Base-by-base conservation (phyloP, 495 filamentous ascomycete genomes). In the Penicillium egyptiacum region DNA sequence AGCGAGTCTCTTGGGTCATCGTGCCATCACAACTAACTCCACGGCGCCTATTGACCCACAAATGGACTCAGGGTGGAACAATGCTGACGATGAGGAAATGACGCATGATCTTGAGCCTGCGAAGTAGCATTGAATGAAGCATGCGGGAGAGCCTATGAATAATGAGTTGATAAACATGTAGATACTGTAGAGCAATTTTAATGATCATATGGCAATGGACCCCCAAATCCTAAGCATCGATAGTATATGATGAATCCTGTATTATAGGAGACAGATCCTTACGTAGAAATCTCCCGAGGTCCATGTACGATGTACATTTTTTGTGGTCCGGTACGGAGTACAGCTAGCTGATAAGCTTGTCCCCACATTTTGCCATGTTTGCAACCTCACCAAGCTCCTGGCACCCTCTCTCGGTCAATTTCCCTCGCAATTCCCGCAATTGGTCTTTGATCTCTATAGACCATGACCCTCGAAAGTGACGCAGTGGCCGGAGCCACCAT, bases 401-500 rank as follows among this genome's bases (percentile, higher is more conserved):
- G 22, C 14, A 16, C 17, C 35, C 10, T 30, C 31, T 37, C 35
- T 50, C 23, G 22, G n/a, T 39, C 43, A 12, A 47, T 45, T 50
- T 17, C 40, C 41, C 52, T 26, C 23, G 2, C 35, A 33, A 33
- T 45, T 19, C 20, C 45, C 49, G 23, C n/a, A 12, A 45, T 43
- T 42, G 43, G 40, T 48, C 17, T 30, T 31, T 28, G 5, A 19
- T 12, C 45, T 31, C 35, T 16, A 44, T 12, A 31, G 12, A 69
- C 45, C 41, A 76, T 77, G 74, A 41, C 73, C 28, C 52, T 69
- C 35, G 69, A 76, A 70, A 70, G 69, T 48, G 70, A 75, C 17
- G 61, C 68, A 8, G 60, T 77, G 42, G 74, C 75, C 2, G 68
- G 73, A 5, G 73, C 75, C 10, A 93, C 92, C 1, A 83, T 95